Percentiles rank a stretch among this genome's conserved stretches.
Evolutionary conservation across 1,284 basidiomycete genomes (phyloP).

Genomic region (Austroboletus novae-zelandiae): DNA sequence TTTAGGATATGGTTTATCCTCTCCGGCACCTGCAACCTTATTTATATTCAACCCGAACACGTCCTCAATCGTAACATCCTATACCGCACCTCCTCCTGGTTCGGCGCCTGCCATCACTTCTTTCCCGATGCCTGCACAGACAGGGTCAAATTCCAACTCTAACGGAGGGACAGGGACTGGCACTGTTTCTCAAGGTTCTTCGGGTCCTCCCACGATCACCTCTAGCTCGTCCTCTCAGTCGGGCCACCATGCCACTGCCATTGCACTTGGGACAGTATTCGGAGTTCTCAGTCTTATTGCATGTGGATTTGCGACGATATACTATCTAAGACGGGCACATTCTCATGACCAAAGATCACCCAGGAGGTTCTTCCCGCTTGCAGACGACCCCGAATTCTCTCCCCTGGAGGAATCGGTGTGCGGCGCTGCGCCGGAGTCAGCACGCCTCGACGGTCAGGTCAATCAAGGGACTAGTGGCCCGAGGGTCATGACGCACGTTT

Average conservation of each 20-base stretch:
- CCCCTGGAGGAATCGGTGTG: constrained; percentile 9
- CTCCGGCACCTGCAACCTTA: constrained; percentile 45
- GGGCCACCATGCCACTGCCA: constrained; percentile 38
- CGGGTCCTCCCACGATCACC: constrained; percentile 8
- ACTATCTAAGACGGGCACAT: constrained; percentile 36
- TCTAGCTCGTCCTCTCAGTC: constrained; percentile 12
- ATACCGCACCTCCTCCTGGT: constrained; percentile 30
- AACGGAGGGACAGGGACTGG: constrained; percentile 10
- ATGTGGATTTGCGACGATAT: constrained; percentile 39
- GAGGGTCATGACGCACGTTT: constrained; percentile 14
- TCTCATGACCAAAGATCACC: constrained; percentile 6
- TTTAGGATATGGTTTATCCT: constrained; percentile 53
- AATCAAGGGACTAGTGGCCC: neutral
- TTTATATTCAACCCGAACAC: constrained; percentile 51
- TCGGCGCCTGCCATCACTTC: constrained; percentile 26
- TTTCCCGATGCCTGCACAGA: constrained; percentile 25
- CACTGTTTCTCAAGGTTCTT: constrained; percentile 1
- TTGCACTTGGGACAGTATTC: constrained; percentile 57
- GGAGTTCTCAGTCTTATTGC: constrained; percentile 52
- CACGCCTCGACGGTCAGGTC: constrained; percentile 1
- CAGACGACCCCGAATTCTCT: constrained; percentile 20
- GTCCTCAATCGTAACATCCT: constrained; percentile 30
- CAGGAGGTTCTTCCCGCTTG: constrained; percentile 19
- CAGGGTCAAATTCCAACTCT: constrained; percentile 14
- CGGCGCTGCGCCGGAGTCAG: constrained; percentile 4